Evolutionary conservation across 2,329 filamentous ascomycete species (phyloP).

Genomic region (Annulohypoxylon truncatum): DNA sequence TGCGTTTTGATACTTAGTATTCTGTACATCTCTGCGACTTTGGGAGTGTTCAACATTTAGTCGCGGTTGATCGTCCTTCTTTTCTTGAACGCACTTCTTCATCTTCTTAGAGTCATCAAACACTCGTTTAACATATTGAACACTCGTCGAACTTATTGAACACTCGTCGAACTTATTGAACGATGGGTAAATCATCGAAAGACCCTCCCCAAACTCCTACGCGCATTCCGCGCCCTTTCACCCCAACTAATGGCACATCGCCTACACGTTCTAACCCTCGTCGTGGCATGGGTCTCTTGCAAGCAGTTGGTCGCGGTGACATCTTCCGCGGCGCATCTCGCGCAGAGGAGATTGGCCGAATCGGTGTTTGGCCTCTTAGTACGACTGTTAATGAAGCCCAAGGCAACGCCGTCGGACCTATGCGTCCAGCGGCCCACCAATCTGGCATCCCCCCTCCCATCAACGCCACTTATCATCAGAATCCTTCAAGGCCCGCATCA

Average conservation of each 20-base stretch:
- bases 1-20: background rate
- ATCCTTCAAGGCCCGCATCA: constrained; percentile 23
- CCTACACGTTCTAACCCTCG: background rate
- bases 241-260: background rate
- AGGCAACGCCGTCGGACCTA: background rate
- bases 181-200: background rate
- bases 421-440: background rate
- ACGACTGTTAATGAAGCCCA: background rate
- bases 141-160: background rate
- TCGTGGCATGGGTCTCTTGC: background rate
- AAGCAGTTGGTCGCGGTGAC: background rate
- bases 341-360: background rate
- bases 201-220: background rate
- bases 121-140: background rate
- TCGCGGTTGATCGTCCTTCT: background rate
- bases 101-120: background rate
- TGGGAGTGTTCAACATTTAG: background rate
- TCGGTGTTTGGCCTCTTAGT: background rate
- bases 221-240: background rate
- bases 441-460: constrained; percentile 28
- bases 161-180: background rate
- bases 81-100: background rate
- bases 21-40: background rate
- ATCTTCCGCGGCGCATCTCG: background rate
- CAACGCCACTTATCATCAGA: constrained; percentile 10